Evolutionary conservation across 1,284 basidiomycete genomes (phyloP).

Genomic region (Ganoderma leucocontextum): DNA sequence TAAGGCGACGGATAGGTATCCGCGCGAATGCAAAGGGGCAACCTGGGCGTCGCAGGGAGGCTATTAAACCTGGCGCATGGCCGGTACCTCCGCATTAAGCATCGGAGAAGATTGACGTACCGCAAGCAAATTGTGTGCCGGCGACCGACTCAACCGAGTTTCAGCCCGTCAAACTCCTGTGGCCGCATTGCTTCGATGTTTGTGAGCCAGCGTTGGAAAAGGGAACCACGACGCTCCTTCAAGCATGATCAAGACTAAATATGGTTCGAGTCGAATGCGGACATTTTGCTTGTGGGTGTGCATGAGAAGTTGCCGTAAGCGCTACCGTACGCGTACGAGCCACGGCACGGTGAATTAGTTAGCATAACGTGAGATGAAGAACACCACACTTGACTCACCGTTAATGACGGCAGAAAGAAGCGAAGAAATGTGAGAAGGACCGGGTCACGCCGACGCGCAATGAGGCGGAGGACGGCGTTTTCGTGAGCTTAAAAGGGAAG

Average conservation of each 20-base stretch:
- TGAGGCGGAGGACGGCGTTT: background rate
- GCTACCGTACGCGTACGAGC: background rate
- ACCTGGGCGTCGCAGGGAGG: background rate
- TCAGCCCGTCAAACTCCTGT: background rate
- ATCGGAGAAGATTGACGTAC: background rate
- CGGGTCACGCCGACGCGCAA: background rate
- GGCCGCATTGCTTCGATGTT: background rate
- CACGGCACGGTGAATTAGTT: background rate
- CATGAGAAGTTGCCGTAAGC: conserved; percentile 5
- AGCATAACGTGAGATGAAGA: conserved; percentile 3
- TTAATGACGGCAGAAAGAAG: background rate
- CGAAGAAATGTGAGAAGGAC: background rate
- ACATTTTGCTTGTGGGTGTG: background rate
- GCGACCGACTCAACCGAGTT: background rate
- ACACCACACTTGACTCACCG: background rate
- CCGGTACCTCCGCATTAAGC: background rate
- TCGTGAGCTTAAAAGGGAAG: conserved; percentile 1
- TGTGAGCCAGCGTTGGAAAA: background rate
- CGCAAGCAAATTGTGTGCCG: background rate
- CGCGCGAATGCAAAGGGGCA: background rate
- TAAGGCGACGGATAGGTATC: background rate
- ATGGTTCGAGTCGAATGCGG: background rate
- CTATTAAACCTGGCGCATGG: too few relatives aligned
- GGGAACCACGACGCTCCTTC: background rate
- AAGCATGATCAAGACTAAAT: background rate